Evolutionary conservation across 1,139 yeast genomes (phyloP).

Genomic region (Yamadazyma epiphylla): DNA sequence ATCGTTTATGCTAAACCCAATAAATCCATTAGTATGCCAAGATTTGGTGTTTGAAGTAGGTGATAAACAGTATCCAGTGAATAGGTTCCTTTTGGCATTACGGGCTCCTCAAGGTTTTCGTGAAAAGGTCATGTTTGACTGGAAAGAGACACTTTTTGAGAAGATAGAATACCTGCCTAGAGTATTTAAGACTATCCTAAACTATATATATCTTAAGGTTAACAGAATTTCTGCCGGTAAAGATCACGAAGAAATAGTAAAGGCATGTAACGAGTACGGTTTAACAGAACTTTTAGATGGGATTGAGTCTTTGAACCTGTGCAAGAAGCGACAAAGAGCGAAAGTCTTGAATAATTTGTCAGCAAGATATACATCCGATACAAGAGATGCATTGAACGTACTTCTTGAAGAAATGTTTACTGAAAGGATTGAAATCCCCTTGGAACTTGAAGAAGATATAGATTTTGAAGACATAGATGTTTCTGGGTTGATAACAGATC

Average conservation of each 20-base stretch:
- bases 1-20: conserved; percentile 42
- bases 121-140: conserved; percentile 6
- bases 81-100: conserved; percentile 40
- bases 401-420: conserved; percentile 27
- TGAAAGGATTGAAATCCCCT: conserved; percentile 10
- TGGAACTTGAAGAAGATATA: conserved; percentile 16
- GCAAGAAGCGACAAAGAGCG: not conserved
- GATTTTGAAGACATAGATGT: conserved; percentile 33
- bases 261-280: conserved; percentile 1
- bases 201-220: conserved; percentile 45
- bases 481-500: conserved; percentile 12
- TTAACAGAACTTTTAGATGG: conserved; percentile 16
- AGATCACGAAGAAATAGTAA: not conserved
- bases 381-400: not conserved
- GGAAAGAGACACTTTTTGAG: conserved; percentile 14
- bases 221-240: not conserved
- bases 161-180: not conserved
- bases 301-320: too few species aligned
- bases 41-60: conserved; percentile 32
- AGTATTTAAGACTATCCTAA: conserved; percentile 34
- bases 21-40: conserved; percentile 22
- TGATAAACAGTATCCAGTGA: conserved; percentile 21
- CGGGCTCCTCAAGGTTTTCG: conserved; percentile 13
- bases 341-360: not conserved
- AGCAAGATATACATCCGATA: not conserved